Evolutionary conservation across 2,329 filamentous ascomycete genomes (phyloP), one percentile per base, ranked within the genome.

Genomic region (Trichoderma sp.): DNA sequence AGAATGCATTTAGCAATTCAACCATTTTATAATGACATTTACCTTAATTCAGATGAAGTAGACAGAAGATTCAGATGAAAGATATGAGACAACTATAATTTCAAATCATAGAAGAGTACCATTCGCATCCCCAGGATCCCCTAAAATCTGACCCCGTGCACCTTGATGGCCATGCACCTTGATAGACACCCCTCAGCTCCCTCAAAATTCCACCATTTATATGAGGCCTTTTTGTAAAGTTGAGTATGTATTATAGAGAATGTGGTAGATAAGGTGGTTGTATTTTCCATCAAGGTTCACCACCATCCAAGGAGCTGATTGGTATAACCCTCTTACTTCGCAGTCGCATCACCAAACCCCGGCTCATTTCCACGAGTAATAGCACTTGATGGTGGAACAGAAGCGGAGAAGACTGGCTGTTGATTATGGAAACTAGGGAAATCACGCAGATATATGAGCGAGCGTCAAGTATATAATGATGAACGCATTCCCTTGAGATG

Each of bases 101-200:
- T 56, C n/a, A 56, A 53, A 53, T 53, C 3, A 6, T 11, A 53
- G n/a, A 9, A 53, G n/a, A 12, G n/a, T 12, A 21, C n/a, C n/a
- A n/a, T 31, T 24, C 9, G 8, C 6, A 6, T 31, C 27, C 27
- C 21, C n/a, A 18, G 24, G 21, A 9, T n/a, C 16, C 24, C 56
- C 35, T 7, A 14, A 24, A 35, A 63, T 38, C 56, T 53, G 68
- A 64, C 59, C 24, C 21, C 31, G 62, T 41, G 71, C 4, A 74
- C 63, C 71, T 27, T 59, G 71, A 74, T 66, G 71, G 50, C 33
- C 24, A n/a, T 31, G 71, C 21, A 74, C 71, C 71, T 74, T 74
- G 71, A 74, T 74, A 24, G 71, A 41, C 71, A 29, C 53, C 31
- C 29, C 24, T 60, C n/a, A 11, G 3, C 21, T 21, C 50, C 18